These are phyloP conservation scores for Tylopilus plumbeoviolaceoides DNA, from an alignment of 768 basidiomycete genomes.

Conservation along the genomic window DNA sequence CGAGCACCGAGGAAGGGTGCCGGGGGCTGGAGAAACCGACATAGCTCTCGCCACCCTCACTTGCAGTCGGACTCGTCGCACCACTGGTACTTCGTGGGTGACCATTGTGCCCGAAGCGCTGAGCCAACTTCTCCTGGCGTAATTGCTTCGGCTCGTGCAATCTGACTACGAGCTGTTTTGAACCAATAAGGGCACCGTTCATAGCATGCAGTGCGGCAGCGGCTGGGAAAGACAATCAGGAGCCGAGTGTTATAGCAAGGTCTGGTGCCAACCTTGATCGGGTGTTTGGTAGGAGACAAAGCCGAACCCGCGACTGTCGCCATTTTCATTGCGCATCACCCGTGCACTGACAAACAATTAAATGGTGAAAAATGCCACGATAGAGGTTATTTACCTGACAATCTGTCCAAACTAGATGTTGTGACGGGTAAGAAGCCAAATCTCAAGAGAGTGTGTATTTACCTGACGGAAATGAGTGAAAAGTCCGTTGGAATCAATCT, in stretches of 20 bases:
- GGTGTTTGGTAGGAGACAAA: constrained; percentile 87
- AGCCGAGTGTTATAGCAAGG: not conserved
- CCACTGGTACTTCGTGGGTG: constrained; percentile 80
- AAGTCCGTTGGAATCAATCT: constrained; percentile 80
- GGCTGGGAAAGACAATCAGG: constrained; percentile 42
- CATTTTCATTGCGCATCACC: constrained; percentile 84
- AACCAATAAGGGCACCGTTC: constrained; percentile 71
- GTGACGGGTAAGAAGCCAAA: constrained; percentile 15
- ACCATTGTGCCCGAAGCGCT: constrained; percentile 74
- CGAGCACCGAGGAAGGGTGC: constrained; percentile 44
- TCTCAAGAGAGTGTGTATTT: constrained; percentile 2
- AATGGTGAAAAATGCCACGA: not conserved
- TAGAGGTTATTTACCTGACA: constrained; percentile 56
- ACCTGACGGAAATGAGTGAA: constrained; percentile 82
- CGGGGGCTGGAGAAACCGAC: constrained; percentile 74
- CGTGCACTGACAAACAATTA: constrained; percentile 57
- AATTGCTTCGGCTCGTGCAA: constrained; percentile 89
- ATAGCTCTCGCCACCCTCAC: constrained; percentile 76
- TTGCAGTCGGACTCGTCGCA: constrained; percentile 79
- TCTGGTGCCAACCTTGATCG: constrained; percentile 57
- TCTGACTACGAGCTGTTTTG: constrained; percentile 79
- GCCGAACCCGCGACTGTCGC: constrained; percentile 83
- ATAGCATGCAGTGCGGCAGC: constrained; percentile 70
- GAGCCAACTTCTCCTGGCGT: constrained; percentile 85
- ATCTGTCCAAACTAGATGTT: constrained; percentile 74